Evolutionary conservation across 805 yeast genomes (phyloP).

Genomic region (Suhomyces pyralidae): DNA sequence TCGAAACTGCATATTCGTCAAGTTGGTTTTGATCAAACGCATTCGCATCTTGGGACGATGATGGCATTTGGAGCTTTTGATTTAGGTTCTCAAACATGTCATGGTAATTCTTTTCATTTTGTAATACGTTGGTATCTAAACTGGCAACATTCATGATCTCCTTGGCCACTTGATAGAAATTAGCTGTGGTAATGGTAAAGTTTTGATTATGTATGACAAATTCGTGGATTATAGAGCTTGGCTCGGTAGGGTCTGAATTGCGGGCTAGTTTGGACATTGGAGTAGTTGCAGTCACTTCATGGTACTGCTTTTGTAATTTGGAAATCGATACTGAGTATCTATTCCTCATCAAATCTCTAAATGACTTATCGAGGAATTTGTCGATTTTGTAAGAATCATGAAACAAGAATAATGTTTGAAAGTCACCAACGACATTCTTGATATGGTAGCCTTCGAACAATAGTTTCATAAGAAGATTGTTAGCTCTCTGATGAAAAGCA

Average conservation of each 20-base stretch:
- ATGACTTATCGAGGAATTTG: constrained; percentile 49
- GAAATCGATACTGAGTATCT: constrained; percentile 29
- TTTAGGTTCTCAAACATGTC: constrained; percentile 41
- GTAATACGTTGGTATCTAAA: constrained; percentile 25
- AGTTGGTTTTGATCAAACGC: constrained; percentile 10
- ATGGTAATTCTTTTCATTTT: constrained; percentile 44
- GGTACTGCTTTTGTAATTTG: constrained; percentile 23
- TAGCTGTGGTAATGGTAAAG: constrained; percentile 42
- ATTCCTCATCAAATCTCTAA: constrained; percentile 50
- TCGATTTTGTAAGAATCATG: constrained; percentile 50
- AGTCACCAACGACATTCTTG: constrained; percentile 39
- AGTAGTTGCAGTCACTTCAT: constrained; percentile 12
- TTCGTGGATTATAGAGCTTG: constrained; percentile 50
- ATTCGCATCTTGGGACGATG: constrained; percentile 6
- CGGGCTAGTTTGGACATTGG: neutral
- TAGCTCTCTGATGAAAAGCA: constrained; percentile 66
- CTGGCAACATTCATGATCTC: constrained; percentile 54
- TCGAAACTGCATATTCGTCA: constrained; percentile 44
- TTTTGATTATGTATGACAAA: constrained; percentile 44
- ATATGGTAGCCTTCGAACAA: constrained; percentile 62
- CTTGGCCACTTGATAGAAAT: constrained; percentile 43
- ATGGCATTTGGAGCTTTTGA: constrained; percentile 16
- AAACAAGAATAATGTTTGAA: constrained; percentile 59
- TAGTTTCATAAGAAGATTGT: constrained; percentile 53
- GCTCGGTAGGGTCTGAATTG: neutral